These are phyloP conservation scores for Crassisporium funariophilum DNA, from an alignment of 768 basidiomycete genomes.

Conservation along the genomic window DNA sequence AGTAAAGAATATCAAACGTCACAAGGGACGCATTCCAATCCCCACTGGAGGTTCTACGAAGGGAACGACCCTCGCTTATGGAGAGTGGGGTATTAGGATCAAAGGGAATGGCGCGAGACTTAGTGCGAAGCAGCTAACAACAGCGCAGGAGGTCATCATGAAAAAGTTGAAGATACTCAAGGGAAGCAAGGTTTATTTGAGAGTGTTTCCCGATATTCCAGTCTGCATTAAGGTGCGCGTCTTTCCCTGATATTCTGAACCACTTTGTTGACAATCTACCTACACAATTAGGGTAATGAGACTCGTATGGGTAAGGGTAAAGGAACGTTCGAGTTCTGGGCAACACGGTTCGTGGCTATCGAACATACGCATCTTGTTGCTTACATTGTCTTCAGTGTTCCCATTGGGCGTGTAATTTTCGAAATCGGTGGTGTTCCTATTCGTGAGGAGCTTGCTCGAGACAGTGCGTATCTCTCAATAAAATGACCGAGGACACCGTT, in stretches of 20 bases:
- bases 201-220: slow-evolving; percentile 95
- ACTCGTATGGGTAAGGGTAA: slow-evolving; percentile 99
- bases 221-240: slow-evolving; percentile 89
- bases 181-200: slow-evolving; percentile 81
- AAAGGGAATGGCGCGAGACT: slow-evolving; percentile 80
- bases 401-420: slow-evolving; percentile 87
- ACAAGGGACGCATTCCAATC: slow-evolving; percentile 87
- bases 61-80: slow-evolving; percentile 90
- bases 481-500: background rate
- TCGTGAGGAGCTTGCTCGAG: slow-evolving; percentile 89
- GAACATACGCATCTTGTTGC: background rate
- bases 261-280: background rate
- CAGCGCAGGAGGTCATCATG: slow-evolving; percentile 86
- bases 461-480: slow-evolving; percentile 56
- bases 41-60: slow-evolving; percentile 89
- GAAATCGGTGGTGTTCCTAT: slow-evolving; percentile 91
- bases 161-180: slow-evolving; percentile 89
- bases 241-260: background rate
- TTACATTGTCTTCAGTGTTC: slow-evolving; percentile 56
- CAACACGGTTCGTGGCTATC: slow-evolving; percentile 67
- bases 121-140: slow-evolving; percentile 86
- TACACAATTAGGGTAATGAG: slow-evolving; percentile 77
- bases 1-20: slow-evolving; percentile 83
- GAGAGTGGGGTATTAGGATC: slow-evolving; percentile 91
- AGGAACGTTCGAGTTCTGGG: slow-evolving; percentile 97